phyloP scores from a whole-genome alignment of 495 filamentous ascomycete genomes.

The Penicillium flavigenum region DNA sequence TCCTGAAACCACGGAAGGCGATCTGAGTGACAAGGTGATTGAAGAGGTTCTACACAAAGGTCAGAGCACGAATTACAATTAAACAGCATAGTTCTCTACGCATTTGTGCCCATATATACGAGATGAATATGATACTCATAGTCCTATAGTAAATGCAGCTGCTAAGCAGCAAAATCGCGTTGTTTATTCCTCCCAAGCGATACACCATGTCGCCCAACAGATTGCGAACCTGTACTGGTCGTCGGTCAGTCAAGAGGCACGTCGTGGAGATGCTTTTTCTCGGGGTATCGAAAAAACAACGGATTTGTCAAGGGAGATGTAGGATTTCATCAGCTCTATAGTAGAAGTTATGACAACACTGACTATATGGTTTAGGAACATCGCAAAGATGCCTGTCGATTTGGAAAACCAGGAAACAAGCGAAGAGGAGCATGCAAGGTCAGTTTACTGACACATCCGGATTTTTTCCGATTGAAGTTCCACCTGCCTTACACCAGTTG shows the following conservation, averaged over 20 bases:
- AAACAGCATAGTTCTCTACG: neutral
- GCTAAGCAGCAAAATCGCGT: conserved; percentile 69
- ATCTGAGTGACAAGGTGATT: conserved; percentile 53
- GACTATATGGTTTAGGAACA: conserved; percentile 38
- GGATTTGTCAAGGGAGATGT: conserved; percentile 50
- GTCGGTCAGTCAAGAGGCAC: conserved; percentile 45
- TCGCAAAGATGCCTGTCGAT: conserved; percentile 36
- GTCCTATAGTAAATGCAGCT: conserved; percentile 56
- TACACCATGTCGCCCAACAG: conserved; percentile 79
- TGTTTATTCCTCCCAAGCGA: conserved; percentile 71
- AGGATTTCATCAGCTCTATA: conserved; percentile 5
- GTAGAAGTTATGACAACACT: conserved; percentile 5
- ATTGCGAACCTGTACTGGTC: conserved; percentile 71
- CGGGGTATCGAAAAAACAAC: conserved; percentile 43
- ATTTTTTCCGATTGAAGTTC: conserved; percentile 23
- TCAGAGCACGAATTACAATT: conserved; percentile 16
- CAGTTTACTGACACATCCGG: conserved; percentile 14
- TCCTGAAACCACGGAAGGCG: conserved; percentile 44
- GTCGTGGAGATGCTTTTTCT: conserved; percentile 36
- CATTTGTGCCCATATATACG: neutral
- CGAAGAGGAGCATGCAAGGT: conserved; percentile 39
- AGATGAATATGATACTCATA: conserved; percentile 13
- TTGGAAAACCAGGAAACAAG: conserved; percentile 33
- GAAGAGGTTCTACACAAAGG: conserved; percentile 56
- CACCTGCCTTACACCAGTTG: conserved; percentile 30